Conservation (phyloP, 192 early-diverging fungal species). For the Allomyces javanicus region DNA sequence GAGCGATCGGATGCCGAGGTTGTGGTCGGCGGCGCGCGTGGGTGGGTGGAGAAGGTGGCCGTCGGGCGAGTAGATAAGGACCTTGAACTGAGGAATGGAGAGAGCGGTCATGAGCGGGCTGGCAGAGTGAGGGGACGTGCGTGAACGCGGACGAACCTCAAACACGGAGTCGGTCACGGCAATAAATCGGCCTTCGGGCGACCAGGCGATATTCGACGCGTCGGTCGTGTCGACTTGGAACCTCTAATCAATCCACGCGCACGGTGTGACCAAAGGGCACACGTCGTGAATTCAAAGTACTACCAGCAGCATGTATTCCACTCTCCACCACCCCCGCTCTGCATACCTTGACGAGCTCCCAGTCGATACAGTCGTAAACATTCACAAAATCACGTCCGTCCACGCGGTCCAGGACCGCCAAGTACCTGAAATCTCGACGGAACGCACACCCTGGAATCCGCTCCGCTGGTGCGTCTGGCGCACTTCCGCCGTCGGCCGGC, state of each 20-base stretch:
- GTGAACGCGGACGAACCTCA: conserved; percentile 24
- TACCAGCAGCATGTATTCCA: background rate
- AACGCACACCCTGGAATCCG: conserved; percentile 21
- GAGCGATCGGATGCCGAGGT: conserved; percentile 56
- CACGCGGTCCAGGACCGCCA: conserved; percentile 31
- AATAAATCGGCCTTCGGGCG: conserved; percentile 63
- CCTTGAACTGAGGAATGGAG: conserved; percentile 27
- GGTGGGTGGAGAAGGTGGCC: conserved; percentile 18
- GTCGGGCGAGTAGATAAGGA: conserved; percentile 48
- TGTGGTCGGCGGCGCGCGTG: conserved; percentile 28
- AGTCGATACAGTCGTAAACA: conserved; percentile 46
- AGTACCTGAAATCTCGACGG: conserved; percentile 38
- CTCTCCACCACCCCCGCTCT: background rate
- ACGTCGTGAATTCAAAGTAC: background rate
- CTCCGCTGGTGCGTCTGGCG: background rate
- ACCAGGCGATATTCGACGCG: conserved; percentile 57
- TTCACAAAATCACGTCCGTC: conserved; percentile 43
- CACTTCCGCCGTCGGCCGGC: conserved; percentile 12
- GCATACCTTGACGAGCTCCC: conserved; percentile 36
- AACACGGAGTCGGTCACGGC: conserved; percentile 51
- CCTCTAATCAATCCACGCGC: conserved; percentile 18
- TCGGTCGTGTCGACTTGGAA: conserved; percentile 49
- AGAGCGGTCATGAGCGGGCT: background rate
- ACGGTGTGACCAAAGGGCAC: background rate
- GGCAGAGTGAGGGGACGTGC: conserved; percentile 4